A percentile compares a stretch with the other conserved stretches of the same genome.
These are phyloP conservation scores for Lichtheimia hyalospora DNA, from an alignment of 371 early-diverging fungal genomes.

Conservation along the genomic window DNA sequence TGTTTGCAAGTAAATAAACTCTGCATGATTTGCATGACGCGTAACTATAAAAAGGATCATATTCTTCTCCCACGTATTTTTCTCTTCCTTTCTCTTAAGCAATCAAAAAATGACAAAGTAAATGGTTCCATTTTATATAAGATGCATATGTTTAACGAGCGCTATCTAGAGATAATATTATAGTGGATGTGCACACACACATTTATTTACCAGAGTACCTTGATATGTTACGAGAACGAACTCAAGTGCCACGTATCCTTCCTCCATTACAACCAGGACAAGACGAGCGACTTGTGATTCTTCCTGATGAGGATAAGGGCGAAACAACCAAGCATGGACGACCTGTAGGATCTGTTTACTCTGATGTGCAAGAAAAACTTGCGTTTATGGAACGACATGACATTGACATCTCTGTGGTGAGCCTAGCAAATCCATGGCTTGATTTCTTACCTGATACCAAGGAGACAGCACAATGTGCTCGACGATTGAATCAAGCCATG, in stretches of 20 bases:
- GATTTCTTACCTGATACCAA: slow-evolving; percentile 20
- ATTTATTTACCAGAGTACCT: slow-evolving; percentile 22
- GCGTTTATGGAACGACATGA: slow-evolving; percentile 22
- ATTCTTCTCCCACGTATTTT: not conserved
- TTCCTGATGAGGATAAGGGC: slow-evolving; percentile 21
- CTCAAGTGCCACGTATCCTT: slow-evolving; percentile 13
- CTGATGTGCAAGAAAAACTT: slow-evolving; percentile 19
- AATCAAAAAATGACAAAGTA: slow-evolving; percentile 3
- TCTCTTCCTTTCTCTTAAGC: not conserved
- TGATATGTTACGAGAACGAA: slow-evolving; percentile 18
- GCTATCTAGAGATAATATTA: not conserved
- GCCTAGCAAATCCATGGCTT: slow-evolving; percentile 24
- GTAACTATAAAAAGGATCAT: not conserved
- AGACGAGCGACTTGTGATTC: slow-evolving; percentile 21
- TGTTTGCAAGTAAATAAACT: not conserved
- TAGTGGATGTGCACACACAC: slow-evolving; percentile 24
- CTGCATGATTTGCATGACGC: slow-evolving; percentile 2
- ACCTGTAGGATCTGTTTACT: slow-evolving; percentile 19
- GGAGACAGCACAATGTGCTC: slow-evolving; percentile 20
- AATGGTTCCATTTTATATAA: not conserved
- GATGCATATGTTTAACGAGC: not conserved
- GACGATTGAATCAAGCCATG: slow-evolving; percentile 26
- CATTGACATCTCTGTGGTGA: slow-evolving; percentile 21
- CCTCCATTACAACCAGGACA: slow-evolving; percentile 16
- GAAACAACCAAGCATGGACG: slow-evolving; percentile 18